Base-by-base conservation (phyloP, 306 rosid genomes). In the Dalbergia cultrata region DNA sequence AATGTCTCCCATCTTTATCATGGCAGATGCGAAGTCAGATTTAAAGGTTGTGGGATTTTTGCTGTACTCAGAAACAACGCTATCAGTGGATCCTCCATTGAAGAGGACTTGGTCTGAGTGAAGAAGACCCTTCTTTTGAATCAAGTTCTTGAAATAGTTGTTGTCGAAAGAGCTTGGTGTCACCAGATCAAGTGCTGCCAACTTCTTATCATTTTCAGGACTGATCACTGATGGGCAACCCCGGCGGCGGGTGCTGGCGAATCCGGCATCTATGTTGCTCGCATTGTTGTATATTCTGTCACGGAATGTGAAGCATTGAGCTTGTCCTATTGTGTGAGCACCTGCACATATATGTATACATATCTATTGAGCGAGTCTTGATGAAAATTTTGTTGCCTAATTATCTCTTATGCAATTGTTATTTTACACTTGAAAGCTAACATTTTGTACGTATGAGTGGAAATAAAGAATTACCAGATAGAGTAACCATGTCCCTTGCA, bases 151-250 rank as follows among this genome's bases (percentile, higher is more conserved):
- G 31, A 26, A 26, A 2, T 26, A 26, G 31, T 26, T 26, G 31
- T 26, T 26, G 31, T 26, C 31, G 31, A 26, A 26, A 2, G 88
- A 86, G 59, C 85, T 89, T 0, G 90, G 91, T 9, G 93, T 87
- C 4, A 90, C 91, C 84, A 90, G 82, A 6, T 90, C 93, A 0
- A 90, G 57, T n/a, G 91, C 39, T 9, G 93, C 88, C 79, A 85
- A 70, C 21, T 79, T 90, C 41, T 72, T 6, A 57, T 86, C 10
- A 10, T 89, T 84, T 4, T 13, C 14, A 3, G 9, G 5, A 4
- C n/a, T 72, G 10, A n/a, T 70, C 1, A 13, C 6, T 0, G 81
- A 62, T 4, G 90, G 93, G 52, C 93, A 87, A 31, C 70, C 54
- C 1, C 91, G 85, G 52, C 11, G 71, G 11, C 87, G 91, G 41